Evolutionary conservation across 2,329 filamentous ascomycete species (phyloP).

Genomic region (Diaporthe citrichinensis): DNA sequence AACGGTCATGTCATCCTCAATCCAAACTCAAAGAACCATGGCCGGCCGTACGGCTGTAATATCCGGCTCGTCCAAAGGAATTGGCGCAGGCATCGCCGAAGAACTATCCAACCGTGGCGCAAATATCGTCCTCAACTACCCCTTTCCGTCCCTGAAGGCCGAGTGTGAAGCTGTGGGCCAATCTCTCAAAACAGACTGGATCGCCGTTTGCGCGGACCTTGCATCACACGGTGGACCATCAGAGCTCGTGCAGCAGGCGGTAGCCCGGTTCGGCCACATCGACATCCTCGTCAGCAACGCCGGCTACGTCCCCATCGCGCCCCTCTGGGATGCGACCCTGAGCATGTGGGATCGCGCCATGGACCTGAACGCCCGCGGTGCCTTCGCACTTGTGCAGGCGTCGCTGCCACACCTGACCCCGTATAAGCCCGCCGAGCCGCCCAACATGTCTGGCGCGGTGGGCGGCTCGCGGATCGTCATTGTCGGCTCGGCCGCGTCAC

Average conservation of each 20-base stretch:
- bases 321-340: constrained; percentile 8
- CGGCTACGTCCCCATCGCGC: constrained; percentile 12
- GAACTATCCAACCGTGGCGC: constrained; percentile 29
- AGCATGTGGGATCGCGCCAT: constrained; percentile 20
- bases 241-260: constrained; percentile 20
- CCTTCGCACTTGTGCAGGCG: constrained; percentile 19
- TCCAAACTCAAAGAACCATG: background rate
- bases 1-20: background rate
- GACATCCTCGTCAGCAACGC: constrained; percentile 37
- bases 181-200: constrained; percentile 29
- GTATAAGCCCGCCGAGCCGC: constrained; percentile 11
- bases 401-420: constrained; percentile 1
- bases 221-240: background rate
- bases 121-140: constrained; percentile 34
- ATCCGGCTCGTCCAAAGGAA: constrained; percentile 15
- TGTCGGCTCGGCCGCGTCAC: constrained; percentile 17
- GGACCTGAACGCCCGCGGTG: constrained; percentile 20
- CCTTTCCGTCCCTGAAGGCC: background rate
- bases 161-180: background rate
- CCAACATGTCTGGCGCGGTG: constrained; percentile 8
- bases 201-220: constrained; percentile 24
- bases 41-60: background rate
- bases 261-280: constrained; percentile 27
- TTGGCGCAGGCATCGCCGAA: constrained; percentile 22
- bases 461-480: constrained; percentile 24